Evolutionary conservation across 2,329 filamentous ascomycete genomes (phyloP), one percentile per base, ranked within the genome.

Genomic region (Cercospora zeina): DNA sequence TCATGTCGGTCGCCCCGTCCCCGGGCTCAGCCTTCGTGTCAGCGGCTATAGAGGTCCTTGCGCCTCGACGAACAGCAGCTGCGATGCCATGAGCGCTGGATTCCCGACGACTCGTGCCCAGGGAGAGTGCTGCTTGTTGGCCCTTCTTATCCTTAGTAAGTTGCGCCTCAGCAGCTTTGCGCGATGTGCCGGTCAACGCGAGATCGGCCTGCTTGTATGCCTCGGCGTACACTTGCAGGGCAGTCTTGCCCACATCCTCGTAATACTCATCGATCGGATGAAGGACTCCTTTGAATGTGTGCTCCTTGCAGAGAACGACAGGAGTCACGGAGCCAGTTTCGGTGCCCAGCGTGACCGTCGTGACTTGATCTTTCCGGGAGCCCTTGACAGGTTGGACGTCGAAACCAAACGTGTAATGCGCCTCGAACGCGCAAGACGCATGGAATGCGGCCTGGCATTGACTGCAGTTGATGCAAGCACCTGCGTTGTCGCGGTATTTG

Each of bases 121-220:
- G 66, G 5, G 68, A 61, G 14, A 66, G 47, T 24, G 69, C 54
- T 51, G 75, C 72, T 14, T 76, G 67, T 21, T 72, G 71, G 57
- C 74, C 77, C 21, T 77, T 74, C 53, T 75, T 73, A 24, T 78
- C 78, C 73, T 88, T 90, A 11, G 84, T 83, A 30, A 82, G 61
- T 85, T 86, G 72, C 88, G 84, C 72, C 45, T 95, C 83, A 62
- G 91, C 95, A 21, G 95, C 93, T 77, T 96, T 97, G 59, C 95
- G 89, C 21, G 95, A 91, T 16, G 93, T 97, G 30, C 95, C 95
- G 2, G 93, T 97, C 69, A 97, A 79, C 2, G 90, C 86, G 42
- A 93, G 83, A 73, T 99, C 95, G 8, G 95, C 93, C 77, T 97
- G 93, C 76, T 99, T 99, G 80, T 91, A 97, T 62, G 88, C 92